phyloP scores from a whole-genome alignment of 305 asterid genomes.

The Fraxinus angustifolia region DNA sequence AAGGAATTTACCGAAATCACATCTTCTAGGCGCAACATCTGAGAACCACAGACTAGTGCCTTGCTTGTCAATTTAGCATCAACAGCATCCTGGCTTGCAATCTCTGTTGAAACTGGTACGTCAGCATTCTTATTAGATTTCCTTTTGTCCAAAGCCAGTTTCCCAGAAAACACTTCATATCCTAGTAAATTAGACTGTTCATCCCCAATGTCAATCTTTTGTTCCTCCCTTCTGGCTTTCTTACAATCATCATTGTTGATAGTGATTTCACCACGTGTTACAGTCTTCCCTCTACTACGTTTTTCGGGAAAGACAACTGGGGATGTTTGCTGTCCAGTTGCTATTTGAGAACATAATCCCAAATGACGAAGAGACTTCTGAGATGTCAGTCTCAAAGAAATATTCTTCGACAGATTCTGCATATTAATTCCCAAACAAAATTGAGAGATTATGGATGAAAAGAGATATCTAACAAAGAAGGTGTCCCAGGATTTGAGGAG shows the following conservation, averaged over 20 bases:
- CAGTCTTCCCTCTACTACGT: conserved; percentile 63
- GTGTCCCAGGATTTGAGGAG: conserved; percentile 21
- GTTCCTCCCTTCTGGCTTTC: conserved; percentile 58
- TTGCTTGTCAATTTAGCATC: conserved; percentile 90
- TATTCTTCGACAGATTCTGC: conserved; percentile 71
- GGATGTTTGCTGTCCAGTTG: conserved; percentile 81
- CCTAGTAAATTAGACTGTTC: conserved; percentile 87
- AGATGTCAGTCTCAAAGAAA: conserved; percentile 65
- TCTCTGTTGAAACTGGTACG: conserved; percentile 48
- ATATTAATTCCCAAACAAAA: conserved; percentile 32
- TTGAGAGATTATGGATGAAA: conserved; percentile 21
- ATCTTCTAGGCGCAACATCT: conserved; percentile 67
- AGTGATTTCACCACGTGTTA: conserved; percentile 38
- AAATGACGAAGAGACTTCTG: conserved; percentile 89
- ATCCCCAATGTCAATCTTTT: conserved; percentile 80
- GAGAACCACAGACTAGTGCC: conserved; percentile 79
- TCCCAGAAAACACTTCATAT: conserved; percentile 75
- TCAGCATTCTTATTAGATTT: conserved; percentile 48
- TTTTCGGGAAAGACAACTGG: conserved; percentile 89
- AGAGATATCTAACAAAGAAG: conserved; percentile 28
- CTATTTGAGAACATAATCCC: conserved; percentile 81
- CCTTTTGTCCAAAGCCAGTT: conserved; percentile 62
- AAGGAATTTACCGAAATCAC: conserved; percentile 68
- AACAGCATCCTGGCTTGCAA: conserved; percentile 44
- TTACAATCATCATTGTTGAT: conserved; percentile 41